Conservation (phyloP, 192 early-diverging fungal species). For the Coemansia sp. region DNA sequence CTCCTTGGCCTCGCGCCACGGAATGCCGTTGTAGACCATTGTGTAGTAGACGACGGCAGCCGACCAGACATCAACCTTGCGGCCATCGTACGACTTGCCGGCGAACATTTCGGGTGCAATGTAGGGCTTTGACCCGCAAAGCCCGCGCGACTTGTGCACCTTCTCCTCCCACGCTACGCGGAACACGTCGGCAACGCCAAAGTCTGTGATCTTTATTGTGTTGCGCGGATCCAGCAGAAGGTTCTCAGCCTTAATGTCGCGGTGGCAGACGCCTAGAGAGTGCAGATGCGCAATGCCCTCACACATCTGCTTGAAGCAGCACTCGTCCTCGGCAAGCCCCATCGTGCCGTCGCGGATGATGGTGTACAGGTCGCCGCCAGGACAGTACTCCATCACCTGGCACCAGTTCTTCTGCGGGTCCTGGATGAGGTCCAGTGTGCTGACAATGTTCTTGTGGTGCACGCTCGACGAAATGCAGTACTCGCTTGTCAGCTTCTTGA, state of each 20-base stretch:
- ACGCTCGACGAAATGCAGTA: constrained; percentile 93
- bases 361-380: constrained; percentile 88
- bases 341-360: constrained; percentile 74
- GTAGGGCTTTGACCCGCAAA: constrained; percentile 94
- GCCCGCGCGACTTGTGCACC: constrained; percentile 78
- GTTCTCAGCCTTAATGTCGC: constrained; percentile 85
- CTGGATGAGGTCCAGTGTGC: constrained; percentile 94
- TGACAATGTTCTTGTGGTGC: constrained; percentile 87
- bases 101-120: constrained; percentile 91
- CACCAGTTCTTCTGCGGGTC: constrained; percentile 84
- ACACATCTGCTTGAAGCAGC: constrained; percentile 92
- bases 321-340: constrained; percentile 77
- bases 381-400: constrained; percentile 82
- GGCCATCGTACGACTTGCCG: constrained; percentile 82
- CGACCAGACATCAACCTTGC: constrained; percentile 92
- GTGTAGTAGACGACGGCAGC: constrained; percentile 90
- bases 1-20: constrained; percentile 60
- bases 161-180: constrained; percentile 78
- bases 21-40: constrained; percentile 68
- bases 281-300: constrained; percentile 89
- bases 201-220: constrained; percentile 96
- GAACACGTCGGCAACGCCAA: constrained; percentile 97
- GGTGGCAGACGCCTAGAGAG: constrained; percentile 93
- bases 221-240: constrained; percentile 75
- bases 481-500: constrained; percentile 93